Evolutionary conservation across 805 yeast genomes (phyloP), one percentile per base, ranked within the genome.

Genomic region (Wickerhamomyces hampshirensis): DNA sequence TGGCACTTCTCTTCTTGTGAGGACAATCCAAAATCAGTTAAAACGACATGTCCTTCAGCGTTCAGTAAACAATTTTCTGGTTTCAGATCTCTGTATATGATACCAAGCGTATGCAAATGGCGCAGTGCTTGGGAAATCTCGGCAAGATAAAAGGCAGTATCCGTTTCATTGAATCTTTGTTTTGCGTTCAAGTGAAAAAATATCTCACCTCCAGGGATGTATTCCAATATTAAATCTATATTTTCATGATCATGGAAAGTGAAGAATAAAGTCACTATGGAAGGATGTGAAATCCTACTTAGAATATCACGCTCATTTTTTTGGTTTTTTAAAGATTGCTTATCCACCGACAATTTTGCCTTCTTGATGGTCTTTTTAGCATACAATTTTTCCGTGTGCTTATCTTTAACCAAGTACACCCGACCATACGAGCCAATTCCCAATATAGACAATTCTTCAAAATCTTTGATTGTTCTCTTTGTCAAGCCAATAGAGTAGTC

Each of bases 361-460:
- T 87, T 87, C 48, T 77, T 77, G 42, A 87, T 66, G 43, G 86
- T 93, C 56, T 88, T 87, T 66, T 84, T 93, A 1, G 96, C 96
- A 59, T 76, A 88, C 6, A 87, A 59, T 44, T 73, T 72, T 1
- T 77, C 76, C 0, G 83, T 72, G 15, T 60, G 41, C 21, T 57
- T 62, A 53, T 87, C 88, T 37, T 75, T 75, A 1, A 87, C 95
- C 18, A 87, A 61, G n/a, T 82, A 64, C 2, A 87, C 96, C 49
- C 82, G 83, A 2, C 96, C 96, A 52, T 81, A 87, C 2, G 95
- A 85, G 4, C 96, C 96, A 33, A 78, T 74, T 0, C 96, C 96
- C 12, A 87, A 63, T 1, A 84, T 88, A 42, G 73, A 76, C 4
- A 85, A 55, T 4, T 83, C 83, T 46, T 71, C 74, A 48, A 87